Base-by-base conservation (phyloP, 371 early-diverging fungal genomes). In the Mortierella sp. region DNA sequence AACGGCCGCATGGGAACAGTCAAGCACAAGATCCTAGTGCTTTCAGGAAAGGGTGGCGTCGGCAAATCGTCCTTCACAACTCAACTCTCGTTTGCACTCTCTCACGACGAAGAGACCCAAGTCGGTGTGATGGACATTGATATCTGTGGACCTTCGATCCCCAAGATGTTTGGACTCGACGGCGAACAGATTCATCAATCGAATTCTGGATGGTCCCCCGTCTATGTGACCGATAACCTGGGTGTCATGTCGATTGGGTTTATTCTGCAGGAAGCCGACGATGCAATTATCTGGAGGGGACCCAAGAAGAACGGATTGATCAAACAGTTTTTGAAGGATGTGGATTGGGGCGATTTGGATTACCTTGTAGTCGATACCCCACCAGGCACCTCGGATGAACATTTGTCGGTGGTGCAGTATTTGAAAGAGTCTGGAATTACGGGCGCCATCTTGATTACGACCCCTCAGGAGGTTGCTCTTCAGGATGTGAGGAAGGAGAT, bases 1-100 rank as follows among this genome's bases (percentile, higher is more conserved):
- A 92, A 92, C 8, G 92, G 94, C 54, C 91, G 95, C 55, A 88
- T 97, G 81, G 77, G 86, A 3, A 81, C 84, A 28, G 93, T 96
- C 38, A 93, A 92, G 80, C 95, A 95, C 84, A 96, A 96, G 85
- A 90, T 99, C 71, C 91, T 99, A n/a, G 93, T 99, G 2, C 94
- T 99, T 54, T 97, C 98, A 10, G 99, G 99, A 73, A 99, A 99
- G 88, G 99, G 99, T 58, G 99, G 99, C 50, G 99, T 99, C 10
- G 99, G 99, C 54, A 99, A 99, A 88, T 94, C 95, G 54, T 97
- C 97, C 24, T 95, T 97, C 73, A 94, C 96, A 2, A 89, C 94
- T 0, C 95, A 97, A 65, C 92, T 98, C 0, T 94, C 96, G 0
- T 94, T 96, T 84, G 94, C 97, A 3, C 91, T 97, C 28, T 91